phyloP scores from a whole-genome alignment of 768 basidiomycete species.

The Tricholoma matsutake region DNA sequence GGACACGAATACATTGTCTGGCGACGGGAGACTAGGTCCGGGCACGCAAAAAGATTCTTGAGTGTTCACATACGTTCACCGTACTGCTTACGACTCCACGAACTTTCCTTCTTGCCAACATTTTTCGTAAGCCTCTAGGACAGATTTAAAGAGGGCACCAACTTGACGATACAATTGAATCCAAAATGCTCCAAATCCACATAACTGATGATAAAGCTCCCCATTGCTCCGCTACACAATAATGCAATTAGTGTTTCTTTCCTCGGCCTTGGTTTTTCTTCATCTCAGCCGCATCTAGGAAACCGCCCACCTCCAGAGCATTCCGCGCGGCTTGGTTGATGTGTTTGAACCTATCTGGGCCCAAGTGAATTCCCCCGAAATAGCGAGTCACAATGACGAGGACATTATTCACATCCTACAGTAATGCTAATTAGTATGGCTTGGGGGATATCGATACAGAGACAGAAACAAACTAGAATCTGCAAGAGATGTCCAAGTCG shows the following conservation, averaged over 20 bases:
- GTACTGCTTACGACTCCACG: no score
- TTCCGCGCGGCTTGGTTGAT: slow-evolving; percentile 95
- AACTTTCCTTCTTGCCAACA: no score
- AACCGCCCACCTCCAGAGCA: slow-evolving; percentile 84
- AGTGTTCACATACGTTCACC: no score
- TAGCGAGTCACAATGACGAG: slow-evolving; percentile 91
- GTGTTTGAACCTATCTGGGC: slow-evolving; percentile 86
- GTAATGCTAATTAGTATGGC: not conserved
- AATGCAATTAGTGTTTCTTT: slow-evolving; percentile 14
- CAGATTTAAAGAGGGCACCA: no score
- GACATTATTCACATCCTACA: slow-evolving; percentile 75
- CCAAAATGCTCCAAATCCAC: no score
- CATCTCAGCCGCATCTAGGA: slow-evolving; percentile 56
- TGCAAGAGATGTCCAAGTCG: slow-evolving; percentile 89
- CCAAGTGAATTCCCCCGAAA: slow-evolving; percentile 90
- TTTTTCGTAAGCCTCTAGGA: no score
- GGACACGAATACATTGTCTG: no score
- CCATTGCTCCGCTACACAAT: not conserved
- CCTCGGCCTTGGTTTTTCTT: slow-evolving; percentile 28
- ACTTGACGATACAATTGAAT: no score
- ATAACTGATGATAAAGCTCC: not conserved
- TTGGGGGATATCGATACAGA: not conserved
- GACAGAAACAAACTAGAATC: slow-evolving; percentile 57
- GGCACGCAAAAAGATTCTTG: no score
- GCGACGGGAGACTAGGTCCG: no score